Evolutionary conservation across 192 early-diverging fungal species (phyloP), one percentile per base, ranked within the genome.

Genomic region (Geranomyces michiganensis): DNA sequence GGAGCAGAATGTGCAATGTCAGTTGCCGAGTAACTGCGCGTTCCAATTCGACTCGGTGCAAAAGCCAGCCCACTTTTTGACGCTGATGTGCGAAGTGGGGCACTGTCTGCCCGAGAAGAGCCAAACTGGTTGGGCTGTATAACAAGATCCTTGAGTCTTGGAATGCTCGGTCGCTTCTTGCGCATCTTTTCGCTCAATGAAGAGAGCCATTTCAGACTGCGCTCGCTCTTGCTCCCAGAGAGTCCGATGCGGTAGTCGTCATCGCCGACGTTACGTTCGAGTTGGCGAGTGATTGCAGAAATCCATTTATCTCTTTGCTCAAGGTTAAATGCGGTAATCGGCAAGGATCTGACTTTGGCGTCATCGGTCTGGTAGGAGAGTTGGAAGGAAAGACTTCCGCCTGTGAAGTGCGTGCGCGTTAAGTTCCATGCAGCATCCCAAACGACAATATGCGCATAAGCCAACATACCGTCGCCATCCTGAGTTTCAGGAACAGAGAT

Each of bases 241-340:
- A 41, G 36, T 7, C 36, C 36, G 36, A 41, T 41, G 36, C 36
- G 36, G 36, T 41, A 41, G 36, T 41, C 36, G 36, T 41, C 47
- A 29, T 32, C 61, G 17, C 45, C 43, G 43, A 64, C 47, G 33
- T 72, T 72, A 12, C 29, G 22, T 53, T 64, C 49, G 26, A 72
- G 41, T 21, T 53, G 68, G 8, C 31, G 30, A 22, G 30, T 27
- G 36, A 72, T 44, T 21, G 70, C 17, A 15, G 41, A 15, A 17
- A 72, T 36, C 70, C 70, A 72, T 29, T 64, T 44, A 1, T 49
- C 46, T 53, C 56, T 68, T 43, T 78, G 76, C 13, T 76, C 67
- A 10, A 64, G 60, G 41, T 78, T 78, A 30, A 71, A 78, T 7
- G 76, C 76, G 14, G 62, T 73, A n/a, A 75, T 66, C 9, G 69